Base-by-base conservation (phyloP, 768 basidiomycete species). In the Ramaria rubella region DNA sequence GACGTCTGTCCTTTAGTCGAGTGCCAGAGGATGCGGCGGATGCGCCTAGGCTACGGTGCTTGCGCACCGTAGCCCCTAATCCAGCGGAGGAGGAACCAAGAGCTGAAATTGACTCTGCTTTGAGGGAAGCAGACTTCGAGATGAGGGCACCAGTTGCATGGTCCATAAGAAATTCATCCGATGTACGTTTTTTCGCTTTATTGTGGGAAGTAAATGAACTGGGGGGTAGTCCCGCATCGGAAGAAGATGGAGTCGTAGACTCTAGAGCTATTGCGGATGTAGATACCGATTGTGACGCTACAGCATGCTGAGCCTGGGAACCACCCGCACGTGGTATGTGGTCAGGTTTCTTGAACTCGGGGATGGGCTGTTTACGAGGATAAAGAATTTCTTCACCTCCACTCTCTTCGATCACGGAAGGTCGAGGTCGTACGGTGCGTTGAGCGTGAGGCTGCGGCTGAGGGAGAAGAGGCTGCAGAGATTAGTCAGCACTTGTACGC, bases 341-440 rank as follows among this genome's bases (percentile, higher is more conserved):
- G 27, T 36, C 45, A 29, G 24, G 27, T 40, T 27, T 50, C 30
- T 19, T 33, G 8, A 70, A 60, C 24, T 55, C 67, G 52, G 51
- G 65, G 21, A 72, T 48, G 21, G 31, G 43, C 21, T 50, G 73
- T 59, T 87, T 82, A 56, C 89, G 85, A 38, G 90, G 89, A 69
- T 93, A 93, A 26, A 93, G 72, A 58, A 93, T 92, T 69, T 93
- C 90, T 69, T 93, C 90, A 40, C 90, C 90, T 4, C 90, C 90
- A 64, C 90, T 92, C 69, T 92, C 90, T 61, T 88, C 86, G 7
- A 87, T 80, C 58, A 81, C 77, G 1, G 89, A 92, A 56, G 81
- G 81, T 30, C 78, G 59, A 7, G 55, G 26, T 24, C 55, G 55
- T n/a, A 58, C 19, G 42, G 49, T 33, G 33, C 55, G 61, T 42